Conservation (phyloP, 2,329 filamentous ascomycete species). For the Aspergillus caelatus region DNA sequence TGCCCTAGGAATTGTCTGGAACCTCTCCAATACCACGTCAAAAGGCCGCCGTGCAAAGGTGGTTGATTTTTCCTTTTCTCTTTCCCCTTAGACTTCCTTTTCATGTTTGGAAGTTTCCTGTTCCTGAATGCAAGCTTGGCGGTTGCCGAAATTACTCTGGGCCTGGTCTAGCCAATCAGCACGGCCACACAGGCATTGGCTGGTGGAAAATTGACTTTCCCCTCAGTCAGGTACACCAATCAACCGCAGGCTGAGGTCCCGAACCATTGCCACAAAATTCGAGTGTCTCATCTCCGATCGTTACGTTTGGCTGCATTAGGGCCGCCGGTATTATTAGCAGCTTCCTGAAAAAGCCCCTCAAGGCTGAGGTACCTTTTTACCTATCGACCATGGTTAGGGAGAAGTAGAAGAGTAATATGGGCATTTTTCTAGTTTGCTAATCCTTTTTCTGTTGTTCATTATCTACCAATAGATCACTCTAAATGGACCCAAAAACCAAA, state of each 20-base stretch:
- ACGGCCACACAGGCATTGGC: conserved; percentile 7
- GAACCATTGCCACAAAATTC: conserved; percentile 20
- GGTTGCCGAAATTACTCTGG: conserved; percentile 27
- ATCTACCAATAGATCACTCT: background rate
- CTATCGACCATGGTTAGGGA: background rate
- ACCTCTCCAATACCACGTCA: conserved; percentile 3
- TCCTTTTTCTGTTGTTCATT: background rate
- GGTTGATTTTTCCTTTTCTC: conserved; percentile 3
- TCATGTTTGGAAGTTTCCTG: conserved; percentile 27
- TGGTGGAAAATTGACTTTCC: conserved; percentile 15
- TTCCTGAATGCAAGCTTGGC: conserved; percentile 32
- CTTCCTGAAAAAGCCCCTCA: conserved; percentile 1
- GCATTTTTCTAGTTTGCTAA: background rate
- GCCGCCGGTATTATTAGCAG: conserved; percentile 11
- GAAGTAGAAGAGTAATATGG: background rate
- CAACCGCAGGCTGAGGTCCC: conserved; percentile 16
- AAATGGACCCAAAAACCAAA: background rate
- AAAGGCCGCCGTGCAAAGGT: background rate
- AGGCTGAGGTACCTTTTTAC: conserved; percentile 1
- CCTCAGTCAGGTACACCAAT: conserved; percentile 37
- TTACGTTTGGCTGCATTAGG: conserved; percentile 9
- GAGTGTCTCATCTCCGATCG: conserved; percentile 23
- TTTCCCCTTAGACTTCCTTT: conserved; percentile 10
- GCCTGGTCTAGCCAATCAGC: conserved; percentile 28
- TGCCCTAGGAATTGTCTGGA: conserved; percentile 9